Evolutionary conservation across 805 yeast species (phyloP).

Genomic region (Maudiozyma pseudohumilis): DNA sequence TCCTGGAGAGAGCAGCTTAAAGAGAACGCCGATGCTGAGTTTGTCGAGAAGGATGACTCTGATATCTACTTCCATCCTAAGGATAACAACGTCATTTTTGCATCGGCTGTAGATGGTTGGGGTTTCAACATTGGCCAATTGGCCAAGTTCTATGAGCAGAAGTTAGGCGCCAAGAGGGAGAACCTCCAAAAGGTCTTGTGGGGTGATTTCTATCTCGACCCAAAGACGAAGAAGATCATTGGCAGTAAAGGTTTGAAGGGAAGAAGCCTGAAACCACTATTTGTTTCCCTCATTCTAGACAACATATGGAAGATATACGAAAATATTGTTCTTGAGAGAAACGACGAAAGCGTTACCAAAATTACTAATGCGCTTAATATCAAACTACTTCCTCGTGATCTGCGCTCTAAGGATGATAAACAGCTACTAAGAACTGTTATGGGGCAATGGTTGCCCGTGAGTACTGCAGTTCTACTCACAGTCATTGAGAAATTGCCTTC

Average conservation of each 20-base stretch:
- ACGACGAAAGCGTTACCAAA: conserved; percentile 63
- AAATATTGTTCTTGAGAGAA: conserved; percentile 50
- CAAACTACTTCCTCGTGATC: conserved; percentile 62
- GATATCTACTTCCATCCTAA: conserved; percentile 83
- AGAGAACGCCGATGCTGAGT: conserved; percentile 38
- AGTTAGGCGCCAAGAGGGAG: conserved; percentile 72
- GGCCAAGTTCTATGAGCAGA: conserved; percentile 74
- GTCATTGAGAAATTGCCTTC: conserved; percentile 82
- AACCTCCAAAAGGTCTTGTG: conserved; percentile 79
- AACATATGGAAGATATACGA: conserved; percentile 89
- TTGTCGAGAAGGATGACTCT: conserved; percentile 65
- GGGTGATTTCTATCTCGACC: conserved; percentile 90
- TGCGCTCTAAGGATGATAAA: conserved; percentile 68
- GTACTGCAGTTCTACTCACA: conserved; percentile 73
- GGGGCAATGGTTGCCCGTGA: conserved; percentile 91
- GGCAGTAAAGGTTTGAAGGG: conserved; percentile 56
- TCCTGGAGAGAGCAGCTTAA: conserved; percentile 61
- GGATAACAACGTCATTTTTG: conserved; percentile 80
- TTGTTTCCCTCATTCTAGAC: conserved; percentile 78
- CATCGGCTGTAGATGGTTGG: conserved; percentile 94
- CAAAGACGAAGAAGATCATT: conserved; percentile 77
- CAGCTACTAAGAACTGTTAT: conserved; percentile 53
- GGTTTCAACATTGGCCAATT: conserved; percentile 88
- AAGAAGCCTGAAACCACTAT: conserved; percentile 61
- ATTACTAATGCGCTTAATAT: conserved; percentile 63